These are phyloP conservation scores for Clavulina sp. DNA, from an alignment of 768 basidiomycete species.

Conservation along the genomic window DNA sequence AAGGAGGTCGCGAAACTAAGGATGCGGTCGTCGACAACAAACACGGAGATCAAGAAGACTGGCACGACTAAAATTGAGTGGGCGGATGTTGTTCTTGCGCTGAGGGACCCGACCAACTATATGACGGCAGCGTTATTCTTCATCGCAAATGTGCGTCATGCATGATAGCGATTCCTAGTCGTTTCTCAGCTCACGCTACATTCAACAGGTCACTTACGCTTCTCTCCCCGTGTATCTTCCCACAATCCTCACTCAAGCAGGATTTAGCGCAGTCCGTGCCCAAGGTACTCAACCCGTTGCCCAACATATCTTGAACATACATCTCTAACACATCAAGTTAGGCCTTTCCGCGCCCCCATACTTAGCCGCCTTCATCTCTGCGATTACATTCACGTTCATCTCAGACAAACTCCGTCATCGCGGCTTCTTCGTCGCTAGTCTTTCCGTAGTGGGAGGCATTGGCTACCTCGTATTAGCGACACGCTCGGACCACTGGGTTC, in stretches of 20 bases:
- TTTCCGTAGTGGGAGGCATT: neutral
- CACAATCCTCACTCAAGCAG: neutral
- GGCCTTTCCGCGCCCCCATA: constrained; percentile 1
- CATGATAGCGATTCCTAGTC: neutral
- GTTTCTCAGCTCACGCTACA: neutral
- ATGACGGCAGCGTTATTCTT: neutral
- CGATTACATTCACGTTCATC: neutral
- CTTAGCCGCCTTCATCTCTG: neutral
- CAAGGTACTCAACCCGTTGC: neutral
- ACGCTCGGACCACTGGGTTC: neutral
- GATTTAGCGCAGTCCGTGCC: neutral
- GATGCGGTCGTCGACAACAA: neutral
- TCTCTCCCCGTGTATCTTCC: neutral
- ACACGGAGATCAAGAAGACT: neutral
- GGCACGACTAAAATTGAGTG: neutral
- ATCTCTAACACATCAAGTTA: neutral
- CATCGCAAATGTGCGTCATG: neutral
- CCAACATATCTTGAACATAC: neutral
- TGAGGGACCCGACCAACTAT: neutral
- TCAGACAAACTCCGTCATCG: neutral
- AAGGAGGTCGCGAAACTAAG: neutral
- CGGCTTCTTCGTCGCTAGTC: neutral
- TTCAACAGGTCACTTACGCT: too few relatives aligned
- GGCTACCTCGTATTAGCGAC: neutral
- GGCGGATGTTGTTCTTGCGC: neutral